Conservation (phyloP, 2,329 filamentous ascomycete species). For the Aaosphaeria pasadenensis region DNA sequence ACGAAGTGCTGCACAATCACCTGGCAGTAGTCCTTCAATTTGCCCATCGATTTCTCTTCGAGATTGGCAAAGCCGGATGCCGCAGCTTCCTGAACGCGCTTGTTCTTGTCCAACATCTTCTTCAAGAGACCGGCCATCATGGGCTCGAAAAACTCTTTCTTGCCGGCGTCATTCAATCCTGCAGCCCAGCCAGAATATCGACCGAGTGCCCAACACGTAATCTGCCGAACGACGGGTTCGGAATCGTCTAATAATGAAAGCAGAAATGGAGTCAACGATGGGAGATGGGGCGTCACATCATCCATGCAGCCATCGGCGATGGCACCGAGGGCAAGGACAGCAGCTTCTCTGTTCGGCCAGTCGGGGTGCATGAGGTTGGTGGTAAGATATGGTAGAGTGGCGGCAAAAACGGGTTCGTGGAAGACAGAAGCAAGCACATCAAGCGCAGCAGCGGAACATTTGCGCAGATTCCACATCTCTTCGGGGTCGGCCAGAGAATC, state of each 20-base stretch:
- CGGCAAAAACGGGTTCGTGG: slow-evolving; percentile 80
- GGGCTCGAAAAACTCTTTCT: slow-evolving; percentile 80
- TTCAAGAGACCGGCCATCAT: slow-evolving; percentile 95
- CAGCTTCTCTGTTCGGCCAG: slow-evolving; percentile 91
- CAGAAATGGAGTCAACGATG: slow-evolving; percentile 85
- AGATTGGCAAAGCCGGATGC: slow-evolving; percentile 95
- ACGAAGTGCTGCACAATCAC: slow-evolving; percentile 93
- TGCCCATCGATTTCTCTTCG: slow-evolving; percentile 84
- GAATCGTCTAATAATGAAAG: slow-evolving; percentile 79
- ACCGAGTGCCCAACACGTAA: slow-evolving; percentile 96
- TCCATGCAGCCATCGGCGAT: slow-evolving; percentile 93
- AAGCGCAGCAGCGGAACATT: slow-evolving; percentile 92
- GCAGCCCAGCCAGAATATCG: slow-evolving; percentile 93
- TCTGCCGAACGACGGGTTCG: slow-evolving; percentile 90
- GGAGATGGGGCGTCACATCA: slow-evolving; percentile 84
- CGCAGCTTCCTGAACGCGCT: slow-evolving; percentile 94
- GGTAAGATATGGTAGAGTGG: slow-evolving; percentile 88
- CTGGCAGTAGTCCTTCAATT: slow-evolving; percentile 78
- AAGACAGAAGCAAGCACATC: slow-evolving; percentile 94
- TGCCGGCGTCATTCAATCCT: slow-evolving; percentile 65
- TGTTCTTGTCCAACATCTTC: slow-evolving; percentile 96
- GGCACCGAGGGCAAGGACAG: slow-evolving; percentile 88
- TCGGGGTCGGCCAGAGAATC: slow-evolving; percentile 74
- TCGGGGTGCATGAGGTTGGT: slow-evolving; percentile 83
- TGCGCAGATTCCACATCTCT: slow-evolving; percentile 90